Evolutionary conservation across 2,329 filamentous ascomycete genomes (phyloP), one percentile per base, ranked within the genome.

Genomic region (Colletotrichum sp.): DNA sequence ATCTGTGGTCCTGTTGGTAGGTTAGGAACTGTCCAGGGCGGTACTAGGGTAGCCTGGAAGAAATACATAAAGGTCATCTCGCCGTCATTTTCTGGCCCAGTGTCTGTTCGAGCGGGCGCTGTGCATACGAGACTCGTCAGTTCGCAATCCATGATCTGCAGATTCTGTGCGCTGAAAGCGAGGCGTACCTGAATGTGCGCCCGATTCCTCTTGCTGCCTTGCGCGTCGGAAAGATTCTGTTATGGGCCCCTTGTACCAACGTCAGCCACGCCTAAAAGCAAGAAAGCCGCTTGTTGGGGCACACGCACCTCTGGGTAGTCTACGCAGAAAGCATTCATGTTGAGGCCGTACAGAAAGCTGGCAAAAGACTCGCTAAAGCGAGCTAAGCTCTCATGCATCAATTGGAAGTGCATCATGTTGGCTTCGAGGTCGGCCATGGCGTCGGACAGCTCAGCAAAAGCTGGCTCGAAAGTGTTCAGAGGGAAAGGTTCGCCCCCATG

Each of bases 281-380:
- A 64, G 61, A 36, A 32, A 10, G 61, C 32, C 21, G n/a, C 61
- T 39, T 10, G 18, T 16, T 59, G 71, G 71, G 64, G 26, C 15
- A 64, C n/a, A 66, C 83, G 67, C 86, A 96, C 96, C 92, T 99
- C 97, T 0, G 96, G 95, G 79, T 98, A 99, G 84, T 99, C 97
- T 36, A 99, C 96, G 84, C 96, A 99, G 83, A 99, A 99, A 2
- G 97, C 97, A 84, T 98, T 99, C 96, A 99, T 98, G 82, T 99
- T 99, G 83, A 99, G 85, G 3, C 97, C 97, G 81, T 99, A 99
- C 61, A 99, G 86, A 81, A 99, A 99, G 80, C 94, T 95, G 2
- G 96, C 96, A 85, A 99, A 99, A 82, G 94, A 98, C 88, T 99
- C 97, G 84, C 94, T 96, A 85, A 99, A 99, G 30, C 97, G 92